A percentile compares a stretch with the other conserved stretches of the same genome.
Conservation (phyloP, 768 basidiomycete species). For the Trametes elegans region DNA sequence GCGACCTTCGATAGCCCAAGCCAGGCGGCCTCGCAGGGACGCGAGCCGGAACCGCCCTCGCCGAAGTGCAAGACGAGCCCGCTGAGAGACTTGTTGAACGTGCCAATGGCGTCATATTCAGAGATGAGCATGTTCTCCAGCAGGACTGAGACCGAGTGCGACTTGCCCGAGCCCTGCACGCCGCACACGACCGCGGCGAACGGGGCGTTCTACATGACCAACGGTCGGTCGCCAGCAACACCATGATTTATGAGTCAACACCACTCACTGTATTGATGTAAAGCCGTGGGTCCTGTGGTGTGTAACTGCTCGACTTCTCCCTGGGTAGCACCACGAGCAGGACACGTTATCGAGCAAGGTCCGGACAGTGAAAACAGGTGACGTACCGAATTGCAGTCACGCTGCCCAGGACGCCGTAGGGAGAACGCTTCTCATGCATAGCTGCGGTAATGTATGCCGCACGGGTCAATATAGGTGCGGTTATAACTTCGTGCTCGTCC, state of each 20-base stretch:
- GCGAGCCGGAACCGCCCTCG: constrained; percentile 55
- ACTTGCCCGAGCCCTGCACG: constrained; percentile 76
- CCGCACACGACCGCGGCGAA: constrained; percentile 77
- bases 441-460: constrained; percentile 24
- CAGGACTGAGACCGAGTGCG: constrained; percentile 66
- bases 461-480: constrained; percentile 31
- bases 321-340: too few relatives aligned
- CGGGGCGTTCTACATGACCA: constrained; percentile 54
- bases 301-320: constrained; percentile 29
- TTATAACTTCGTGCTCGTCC: constrained; percentile 23
- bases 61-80: constrained; percentile 71
- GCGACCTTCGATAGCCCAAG: background rate
- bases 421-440: constrained; percentile 34
- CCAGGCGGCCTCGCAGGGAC: constrained; percentile 70
- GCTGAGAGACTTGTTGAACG: constrained; percentile 49
- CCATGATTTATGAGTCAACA: background rate
- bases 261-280: constrained; percentile 75
- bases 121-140: constrained; percentile 71
- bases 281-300: constrained; percentile 47
- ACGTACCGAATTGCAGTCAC: constrained; percentile 11
- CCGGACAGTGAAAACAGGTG: background rate
- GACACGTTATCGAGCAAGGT: too few relatives aligned
- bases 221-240: background rate
- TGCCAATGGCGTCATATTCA: constrained; percentile 46
- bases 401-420: constrained; percentile 62